Evolutionary conservation across 116 monocot genomes (phyloP), one percentile per base, ranked within the genome.

Genomic region (Phalaenopsis hybrid): DNA sequence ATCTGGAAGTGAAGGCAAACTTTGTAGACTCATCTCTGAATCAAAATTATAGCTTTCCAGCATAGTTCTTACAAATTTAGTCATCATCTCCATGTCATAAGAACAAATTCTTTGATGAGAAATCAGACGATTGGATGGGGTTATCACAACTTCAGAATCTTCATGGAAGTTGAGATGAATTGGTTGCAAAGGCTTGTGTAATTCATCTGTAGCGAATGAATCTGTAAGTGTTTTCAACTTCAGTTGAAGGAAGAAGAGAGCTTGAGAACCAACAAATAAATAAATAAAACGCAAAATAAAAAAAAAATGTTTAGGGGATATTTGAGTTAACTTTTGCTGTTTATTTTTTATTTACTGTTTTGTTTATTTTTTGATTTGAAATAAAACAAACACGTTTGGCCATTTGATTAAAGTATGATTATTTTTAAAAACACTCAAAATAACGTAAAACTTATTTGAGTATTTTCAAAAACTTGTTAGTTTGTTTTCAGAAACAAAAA

Each of bases 1-100:
- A 80, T 85, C 75, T 46, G 85, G 88, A 91, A 77, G 70, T 82
- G 65, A 23, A 69, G 63, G 63, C 63, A 82, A 85, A 81, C 78
- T 86, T 44, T 85, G 83, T 74, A 77, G 76, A 78, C 55, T 37
- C 43, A 78, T 76, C 58, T 79, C 57, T 48, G 57, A 72, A 28
- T 75, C 77, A 59, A 92, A 81, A 58, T 79, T 87, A 44, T 92
- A 87, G 74, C 77, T 81, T 81, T 89, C 87, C 78, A 90, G 25
- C 59, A 89, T 51, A 13, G 48, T 50, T 80, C 75, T 86, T 61
- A 95, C 52, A 67, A 88, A 92, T 82, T 88, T 88, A 15, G 61
- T 81, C 52, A 80, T 86, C 43, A 80, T 84, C 77, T 85, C 75
- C 25, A 74, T 69, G 41, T 92, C 89, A 65, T 82, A 58, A 15